Evolutionary conservation across 306 rosid species (phyloP).

Genomic region (Vigna radiata): DNA sequence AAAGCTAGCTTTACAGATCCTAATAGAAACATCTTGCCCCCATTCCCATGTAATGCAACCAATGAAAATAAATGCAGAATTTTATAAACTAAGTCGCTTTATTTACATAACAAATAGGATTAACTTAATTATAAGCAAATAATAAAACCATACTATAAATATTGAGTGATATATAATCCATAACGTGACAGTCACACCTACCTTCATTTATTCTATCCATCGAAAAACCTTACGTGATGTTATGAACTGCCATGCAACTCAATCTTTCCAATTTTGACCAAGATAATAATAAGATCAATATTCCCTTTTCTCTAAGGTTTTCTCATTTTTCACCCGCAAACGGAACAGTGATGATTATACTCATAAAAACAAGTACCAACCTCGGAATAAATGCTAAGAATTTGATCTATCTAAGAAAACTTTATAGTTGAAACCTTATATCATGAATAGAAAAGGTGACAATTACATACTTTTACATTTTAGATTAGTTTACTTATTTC

Average conservation of each 20-base stretch:
- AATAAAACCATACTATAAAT: neutral
- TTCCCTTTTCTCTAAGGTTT: neutral
- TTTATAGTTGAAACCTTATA: neutral
- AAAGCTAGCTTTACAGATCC: constrained; percentile 29
- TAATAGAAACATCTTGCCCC: constrained; percentile 3
- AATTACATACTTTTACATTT: neutral
- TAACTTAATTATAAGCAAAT: neutral
- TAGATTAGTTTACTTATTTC: neutral
- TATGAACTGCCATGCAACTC: constrained; percentile 34
- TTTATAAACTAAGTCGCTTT: neutral
- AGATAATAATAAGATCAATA: too few species aligned
- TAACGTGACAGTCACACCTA: constrained; percentile 27
- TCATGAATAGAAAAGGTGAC: neutral
- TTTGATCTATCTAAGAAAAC: neutral
- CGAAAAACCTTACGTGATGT: constrained; percentile 18
- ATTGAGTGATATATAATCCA: neutral
- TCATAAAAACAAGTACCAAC: neutral
- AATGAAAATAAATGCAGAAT: neutral
- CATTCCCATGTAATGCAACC: neutral
- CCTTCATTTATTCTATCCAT: constrained; percentile 27
- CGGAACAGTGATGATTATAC: neutral
- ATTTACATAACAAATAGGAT: neutral
- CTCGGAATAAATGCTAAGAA: neutral
- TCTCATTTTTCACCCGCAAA: neutral
- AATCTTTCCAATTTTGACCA: too few species aligned